A percentile compares a stretch with the other conserved stretches of the same genome.
Conservation (phyloP, 192 early-diverging fungal species). For the Podila epicladia region DNA sequence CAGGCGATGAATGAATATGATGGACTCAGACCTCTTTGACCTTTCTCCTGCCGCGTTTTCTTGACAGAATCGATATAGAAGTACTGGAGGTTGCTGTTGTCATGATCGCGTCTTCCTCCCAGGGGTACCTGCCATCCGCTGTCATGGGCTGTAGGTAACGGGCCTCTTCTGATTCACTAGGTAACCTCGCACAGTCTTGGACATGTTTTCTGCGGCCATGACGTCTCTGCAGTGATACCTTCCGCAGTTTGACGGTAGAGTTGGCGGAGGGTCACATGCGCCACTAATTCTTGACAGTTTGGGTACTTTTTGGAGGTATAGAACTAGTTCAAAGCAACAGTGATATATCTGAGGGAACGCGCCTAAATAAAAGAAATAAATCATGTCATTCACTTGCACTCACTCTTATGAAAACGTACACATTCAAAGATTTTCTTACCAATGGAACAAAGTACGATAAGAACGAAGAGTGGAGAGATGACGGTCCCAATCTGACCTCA, state of each 20-base stretch:
- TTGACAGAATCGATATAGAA: no score
- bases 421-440: neutral
- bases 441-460: neutral
- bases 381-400: neutral
- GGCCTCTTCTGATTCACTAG: no score
- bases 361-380: neutral
- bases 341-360: neutral
- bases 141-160: no score
- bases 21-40: no score
- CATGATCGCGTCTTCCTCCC: no score
- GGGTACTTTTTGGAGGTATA: neutral
- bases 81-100: no score
- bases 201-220: slow-evolving; percentile 5
- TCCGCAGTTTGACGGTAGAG: neutral
- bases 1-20: no score
- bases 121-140: no score
- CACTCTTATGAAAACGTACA: no score
- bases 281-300: neutral
- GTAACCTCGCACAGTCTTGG: neutral
- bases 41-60: no score
- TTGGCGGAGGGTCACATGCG: neutral
- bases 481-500: neutral
- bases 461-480: neutral
- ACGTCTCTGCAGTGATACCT: neutral
- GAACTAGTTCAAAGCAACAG: neutral